Base-by-base conservation (phyloP, 2,329 filamentous ascomycete species). In the Cordyceps farinosa region DNA sequence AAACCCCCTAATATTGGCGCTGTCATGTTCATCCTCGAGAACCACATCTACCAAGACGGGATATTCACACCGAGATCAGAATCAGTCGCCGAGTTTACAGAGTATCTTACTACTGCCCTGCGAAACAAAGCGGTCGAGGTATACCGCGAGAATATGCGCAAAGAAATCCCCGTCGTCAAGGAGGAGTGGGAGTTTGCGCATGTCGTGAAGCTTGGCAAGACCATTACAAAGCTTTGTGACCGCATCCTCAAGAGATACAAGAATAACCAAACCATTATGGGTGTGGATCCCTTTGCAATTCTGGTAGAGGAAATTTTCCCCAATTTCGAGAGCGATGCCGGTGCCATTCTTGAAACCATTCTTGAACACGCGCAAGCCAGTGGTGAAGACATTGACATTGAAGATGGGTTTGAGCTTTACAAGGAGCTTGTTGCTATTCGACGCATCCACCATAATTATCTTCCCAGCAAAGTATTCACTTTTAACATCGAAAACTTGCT, bases 371-470 rank as follows among this genome's bases (percentile, higher is more conserved):
- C 90, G 29, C 84, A 89, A 67, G 83, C 86, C 40, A 86, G 83
- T 59, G 87, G 85, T 15, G 83, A 87, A 62, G 92, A 97, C 69
- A 87, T 98, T 55, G 88, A 90, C 45, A 85, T 98, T 32, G 86
- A 97, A 71, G 95, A 99, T 74, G 95, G 94, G 0, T 98, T 99
- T 73, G 91, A 96, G 68, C 79, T 99, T 22, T 99, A 99, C 78
- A 90, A 87, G 70, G 92, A 96, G 71, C 80, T 99, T 63, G 88
- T 94, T 27, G 89, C 90, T 67, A 91, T 97, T 65, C 89, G 95
- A 36, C 83, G 85, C 40, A 91, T 96, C 32, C 93, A 97, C 73
- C 82, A 84, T 8, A 84, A 90, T 66, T 88, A 87, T 29, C 82
- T 97, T 22, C 91, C 91, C 0, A 82, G 82, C 67, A 80, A 86